Base-by-base conservation (phyloP, 1,284 basidiomycete genomes). In the Ustilago loliicola region DNA sequence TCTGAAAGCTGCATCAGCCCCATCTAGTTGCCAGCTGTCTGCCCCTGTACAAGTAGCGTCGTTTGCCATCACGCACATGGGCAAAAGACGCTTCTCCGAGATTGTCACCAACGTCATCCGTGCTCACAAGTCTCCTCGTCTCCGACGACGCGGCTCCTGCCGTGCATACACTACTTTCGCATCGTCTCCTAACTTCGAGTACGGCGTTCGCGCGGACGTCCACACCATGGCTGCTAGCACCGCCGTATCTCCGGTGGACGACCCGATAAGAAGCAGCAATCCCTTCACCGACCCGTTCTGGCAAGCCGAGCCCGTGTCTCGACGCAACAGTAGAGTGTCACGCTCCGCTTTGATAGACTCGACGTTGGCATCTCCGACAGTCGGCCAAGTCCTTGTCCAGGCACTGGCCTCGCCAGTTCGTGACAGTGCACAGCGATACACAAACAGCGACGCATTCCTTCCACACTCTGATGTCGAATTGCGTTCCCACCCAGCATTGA, bases 21-120 rank as follows among this genome's bases (percentile, higher is more conserved):
- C 25, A 50, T 21, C 2, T 23, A 29, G 27, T 23, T 52, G 36
- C 21, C n/a, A 38, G 23, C 30, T 40, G 9, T 9, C 25, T 4
- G 47, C 6, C 36, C 23, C 2, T 27, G 10, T 5, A 8, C 55
- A 23, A 30, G 21, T n/a, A 21, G 5, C 25, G 8, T 53, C 62
- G 11, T 48, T 51, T 27, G 36, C 45, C 47, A 19, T 38, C n/a
- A 52, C 40, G 36, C 60, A 38, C 11, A 72, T 77, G 74, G 57
- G 62, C 52, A 77, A 77, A 53, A 66, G 75, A 27, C 64, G 71
- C 54, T 65, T 73, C 21, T 72, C 71, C 23, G 57, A 73, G 17
- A 55, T 73, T n/a, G 56, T 70, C 48, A 51, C 36, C 48, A 53
- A 40, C 62, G 60, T 58, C 19, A 47, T 66, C 13, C 67, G 59